A percentile compares a stretch with the other conserved stretches of the same genome.
Conservation (phyloP, 441 rosid genomes). For the Euphorbia schlechtendalii region DNA sequence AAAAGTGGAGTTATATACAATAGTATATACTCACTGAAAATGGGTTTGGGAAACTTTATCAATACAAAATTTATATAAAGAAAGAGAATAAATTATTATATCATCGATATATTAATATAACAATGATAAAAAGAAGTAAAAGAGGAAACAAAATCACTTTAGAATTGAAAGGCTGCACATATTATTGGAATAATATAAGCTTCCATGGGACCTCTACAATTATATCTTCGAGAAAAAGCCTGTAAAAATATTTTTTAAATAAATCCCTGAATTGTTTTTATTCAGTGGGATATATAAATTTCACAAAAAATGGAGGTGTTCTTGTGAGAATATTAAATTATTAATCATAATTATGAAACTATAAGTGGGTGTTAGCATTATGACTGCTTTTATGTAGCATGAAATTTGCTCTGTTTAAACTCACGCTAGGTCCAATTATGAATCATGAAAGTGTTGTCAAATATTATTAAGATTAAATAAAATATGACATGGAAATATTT, state of each 20-base stretch:
- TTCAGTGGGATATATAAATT: background rate
- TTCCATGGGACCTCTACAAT: background rate
- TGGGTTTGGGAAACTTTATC: background rate
- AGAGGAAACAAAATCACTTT: slow-evolving; percentile 8
- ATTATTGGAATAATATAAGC: slow-evolving; percentile 9
- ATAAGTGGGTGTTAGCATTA: background rate
- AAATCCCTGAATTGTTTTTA: background rate
- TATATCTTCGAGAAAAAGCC: background rate
- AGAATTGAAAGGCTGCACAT: background rate
- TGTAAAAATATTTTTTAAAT: background rate
- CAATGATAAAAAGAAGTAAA: background rate
- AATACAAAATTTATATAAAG: background rate
- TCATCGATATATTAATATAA: background rate
- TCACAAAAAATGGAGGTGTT: background rate
- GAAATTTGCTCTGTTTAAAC: slow-evolving; percentile 23
- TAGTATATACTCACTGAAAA: no score
- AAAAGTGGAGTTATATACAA: no score
- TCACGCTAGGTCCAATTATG: slow-evolving; percentile 23
- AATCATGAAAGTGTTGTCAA: slow-evolving; percentile 13
- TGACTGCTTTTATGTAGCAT: background rate
- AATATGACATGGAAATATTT: no score
- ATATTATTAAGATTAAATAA: no score
- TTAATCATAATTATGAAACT: background rate
- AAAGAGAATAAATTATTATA: background rate
- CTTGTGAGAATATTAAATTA: background rate